Percentiles rank a stretch among this genome's conserved stretches.
These are phyloP conservation scores for Aspergillus fischeri DNA, from an alignment of 2,329 filamentous ascomycete genomes.

Conservation along the genomic window DNA sequence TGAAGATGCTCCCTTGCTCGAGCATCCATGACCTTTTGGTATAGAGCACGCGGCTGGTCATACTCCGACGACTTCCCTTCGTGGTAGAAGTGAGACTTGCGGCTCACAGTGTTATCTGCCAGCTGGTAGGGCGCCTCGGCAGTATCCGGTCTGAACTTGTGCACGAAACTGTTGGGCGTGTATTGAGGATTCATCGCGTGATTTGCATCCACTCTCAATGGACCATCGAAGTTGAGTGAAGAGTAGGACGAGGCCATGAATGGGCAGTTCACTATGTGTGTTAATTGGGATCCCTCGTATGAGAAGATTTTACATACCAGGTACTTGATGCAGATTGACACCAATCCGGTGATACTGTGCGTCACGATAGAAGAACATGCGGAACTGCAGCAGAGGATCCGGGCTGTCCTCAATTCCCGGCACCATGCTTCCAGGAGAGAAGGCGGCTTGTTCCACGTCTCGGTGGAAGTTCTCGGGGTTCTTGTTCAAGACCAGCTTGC, in stretches of 20 bases:
- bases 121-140: slow-evolving; percentile 50
- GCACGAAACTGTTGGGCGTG: slow-evolving; percentile 48
- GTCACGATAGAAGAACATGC: slow-evolving; percentile 50
- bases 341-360: slow-evolving; percentile 52
- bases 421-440: slow-evolving; percentile 50
- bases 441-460: slow-evolving; percentile 51
- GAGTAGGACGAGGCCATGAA: slow-evolving; percentile 48
- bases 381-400: slow-evolving; percentile 47
- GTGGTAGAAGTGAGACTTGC: slow-evolving; percentile 54
- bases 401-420: slow-evolving; percentile 49
- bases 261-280: slow-evolving; percentile 33
- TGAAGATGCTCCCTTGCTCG: slow-evolving; percentile 44
- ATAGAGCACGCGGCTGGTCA: slow-evolving; percentile 49
- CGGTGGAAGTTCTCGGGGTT: slow-evolving; percentile 52
- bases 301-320: slow-evolving; percentile 11
- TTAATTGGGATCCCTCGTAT: neutral
- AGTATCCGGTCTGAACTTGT: slow-evolving; percentile 50
- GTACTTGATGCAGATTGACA: slow-evolving; percentile 50
- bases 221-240: slow-evolving; percentile 49
- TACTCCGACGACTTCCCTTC: slow-evolving; percentile 53
- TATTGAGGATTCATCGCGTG: slow-evolving; percentile 48
- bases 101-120: slow-evolving; percentile 47
- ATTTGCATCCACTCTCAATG: slow-evolving; percentile 47
- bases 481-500: slow-evolving; percentile 50
- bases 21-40: slow-evolving; percentile 46